phyloP scores from a whole-genome alignment of 768 basidiomycete species.

The Mycena alexandri region DNA sequence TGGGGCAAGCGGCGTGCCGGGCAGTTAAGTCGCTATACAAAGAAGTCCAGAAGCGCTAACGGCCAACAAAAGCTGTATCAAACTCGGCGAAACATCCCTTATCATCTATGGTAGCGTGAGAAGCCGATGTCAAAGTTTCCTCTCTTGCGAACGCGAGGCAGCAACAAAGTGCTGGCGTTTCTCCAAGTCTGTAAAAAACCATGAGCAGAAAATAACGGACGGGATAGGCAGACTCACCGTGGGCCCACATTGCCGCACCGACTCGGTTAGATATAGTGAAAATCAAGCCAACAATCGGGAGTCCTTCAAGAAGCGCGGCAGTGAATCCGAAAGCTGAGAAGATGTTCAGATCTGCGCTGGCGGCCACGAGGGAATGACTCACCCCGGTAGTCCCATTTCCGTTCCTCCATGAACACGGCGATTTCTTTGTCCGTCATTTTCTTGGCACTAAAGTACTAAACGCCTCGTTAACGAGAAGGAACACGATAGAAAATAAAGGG shows the following conservation, averaged over 20 bases:
- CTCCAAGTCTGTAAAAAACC: constrained; percentile 65
- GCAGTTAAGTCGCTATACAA: neutral
- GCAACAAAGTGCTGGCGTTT: constrained; percentile 67
- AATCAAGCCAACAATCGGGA: constrained; percentile 85
- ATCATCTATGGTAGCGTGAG: constrained; percentile 5
- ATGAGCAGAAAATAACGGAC: constrained; percentile 4
- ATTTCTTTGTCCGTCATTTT: constrained; percentile 80
- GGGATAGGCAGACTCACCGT: constrained; percentile 59
- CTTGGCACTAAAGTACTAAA: constrained; percentile 87
- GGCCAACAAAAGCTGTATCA: constrained; percentile 11
- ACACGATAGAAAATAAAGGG: neutral
- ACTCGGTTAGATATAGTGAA: constrained; percentile 91
- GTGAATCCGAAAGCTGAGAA: constrained; percentile 86
- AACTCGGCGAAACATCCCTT: neutral
- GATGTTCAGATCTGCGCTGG: neutral
- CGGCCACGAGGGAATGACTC: constrained; percentile 36
- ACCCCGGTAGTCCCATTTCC: constrained; percentile 91
- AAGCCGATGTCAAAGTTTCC: neutral
- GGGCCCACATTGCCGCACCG: constrained; percentile 96
- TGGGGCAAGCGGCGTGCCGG: neutral
- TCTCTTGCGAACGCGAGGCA: constrained; percentile 28
- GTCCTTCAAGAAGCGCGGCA: constrained; percentile 82
- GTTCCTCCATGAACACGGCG: constrained; percentile 86
- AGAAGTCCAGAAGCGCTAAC: constrained; percentile 3
- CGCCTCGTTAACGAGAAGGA: neutral